Evolutionary conservation across 139 green algal genomes (phyloP), one percentile per base, ranked within the genome.

Genomic region (Microglena sp.): DNA sequence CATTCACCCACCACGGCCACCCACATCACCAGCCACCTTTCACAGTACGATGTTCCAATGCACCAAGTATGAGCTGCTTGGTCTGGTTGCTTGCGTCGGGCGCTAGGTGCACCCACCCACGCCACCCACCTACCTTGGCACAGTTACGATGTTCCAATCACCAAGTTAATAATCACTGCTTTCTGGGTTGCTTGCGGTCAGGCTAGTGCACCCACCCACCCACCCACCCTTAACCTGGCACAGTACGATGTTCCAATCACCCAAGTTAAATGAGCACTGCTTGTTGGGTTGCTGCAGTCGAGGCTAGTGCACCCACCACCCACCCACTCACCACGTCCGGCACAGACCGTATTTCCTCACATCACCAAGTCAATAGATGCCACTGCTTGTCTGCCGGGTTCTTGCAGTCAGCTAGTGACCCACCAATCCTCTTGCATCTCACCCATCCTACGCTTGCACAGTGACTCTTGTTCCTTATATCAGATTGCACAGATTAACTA

Each of bases 331-430:
- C 2, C 43, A 72, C 77, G 75, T 86, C 94, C 40, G 89, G 67
- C 69, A 87, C 95, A 76, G 95, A 96, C 0, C 95, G 79, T 28
- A 88, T 96, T 31, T 88, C 90, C n/a, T n/a, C n/a, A n/a, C 63
- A 96, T 95, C 29, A 93, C 87, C 2, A 96, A 71, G 77, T 96
- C 95, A 56, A 94, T 88, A n/a, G n/a, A 70, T 95, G 90, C n/a
- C n/a, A n/a, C n/a, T n/a, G n/a, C n/a, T 57, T 72, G 66, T 63
- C 79, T 55, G 75, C 61, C 64, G 83, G 87, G 34, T 80, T 70
- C 2, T 76, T 76, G 43, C 86, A 73, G n/a, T n/a, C n/a, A n/a
- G n/a, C n/a, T n/a, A n/a, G n/a, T n/a, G 45, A 31, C 26, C 45
- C 32, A 4, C 46, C 4, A n/a, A n/a, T 5, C 66, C 2, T 44